Evolutionary conservation across 1,139 yeast genomes (phyloP), one percentile per base, ranked within the genome.

Genomic region (Magnusiomyces fungicola): DNA sequence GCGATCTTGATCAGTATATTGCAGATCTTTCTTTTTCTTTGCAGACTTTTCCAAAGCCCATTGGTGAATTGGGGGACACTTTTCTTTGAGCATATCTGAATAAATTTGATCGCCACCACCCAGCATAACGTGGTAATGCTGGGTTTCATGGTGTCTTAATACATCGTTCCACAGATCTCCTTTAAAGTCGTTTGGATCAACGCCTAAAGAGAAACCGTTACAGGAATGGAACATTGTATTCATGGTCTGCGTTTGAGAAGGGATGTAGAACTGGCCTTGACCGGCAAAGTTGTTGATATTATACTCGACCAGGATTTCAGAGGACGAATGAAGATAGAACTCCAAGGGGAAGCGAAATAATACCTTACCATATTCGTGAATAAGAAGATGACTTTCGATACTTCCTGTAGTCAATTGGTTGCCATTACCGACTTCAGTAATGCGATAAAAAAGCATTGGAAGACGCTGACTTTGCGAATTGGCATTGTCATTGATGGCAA

Each of bases 41-140:
- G 76, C 70, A 56, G 75, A 76, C 42, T 69, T 71, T 54, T 76
- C 79, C 30, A 69, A 62, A 41, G 80, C 66, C 97, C 97, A 90
- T 39, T 77, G 65, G 53, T 74, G 68, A 57, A 61, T 56, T 24
- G 56, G 54, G 4, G 83, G 79, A 40, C 79, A 73, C 34, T 76
- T 59, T 25, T 57, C 60, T 63, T 83, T 85, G 57, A 92, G 80
- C 2, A 89, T 74, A 66, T 92, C 97, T 51, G 90, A 81, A 66
- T 92, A 92, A 48, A 92, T 76, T 68, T 92, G 98, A 66, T 92
- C 98, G 32, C 98, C 98, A 46, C 97, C 97, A 21, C 97, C 97
- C 40, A 90, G 72, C 95, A 90, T 89, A 4, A 88, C 97, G 63
- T 92, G 97, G 68, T 86, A 88, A 45, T 83, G 90, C 43, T 72